These are phyloP conservation scores for Pythium diclinum DNA, from an alignment of 352 stramenopile species.

Conservation along the genomic window DNA sequence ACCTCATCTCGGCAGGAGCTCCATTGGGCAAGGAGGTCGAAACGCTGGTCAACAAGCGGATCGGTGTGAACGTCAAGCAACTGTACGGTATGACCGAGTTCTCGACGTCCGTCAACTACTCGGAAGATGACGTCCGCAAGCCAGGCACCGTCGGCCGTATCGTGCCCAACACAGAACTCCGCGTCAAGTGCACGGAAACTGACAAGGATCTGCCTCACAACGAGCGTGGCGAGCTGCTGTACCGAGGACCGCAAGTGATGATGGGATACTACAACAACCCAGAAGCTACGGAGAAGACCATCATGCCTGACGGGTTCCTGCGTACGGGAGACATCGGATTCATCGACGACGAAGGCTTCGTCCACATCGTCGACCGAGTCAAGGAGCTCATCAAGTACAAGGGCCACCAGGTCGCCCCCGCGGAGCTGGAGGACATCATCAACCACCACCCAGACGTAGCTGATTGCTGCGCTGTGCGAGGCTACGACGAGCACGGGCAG, in stretches of 20 bases:
- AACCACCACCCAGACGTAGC: slow-evolving; percentile 61
- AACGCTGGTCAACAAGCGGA: slow-evolving; percentile 43
- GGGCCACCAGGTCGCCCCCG: slow-evolving; percentile 89
- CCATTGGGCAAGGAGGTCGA: slow-evolving; percentile 71
- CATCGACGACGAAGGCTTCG: slow-evolving; percentile 90
- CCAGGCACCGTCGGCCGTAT: slow-evolving; percentile 30
- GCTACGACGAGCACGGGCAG: slow-evolving; percentile 50
- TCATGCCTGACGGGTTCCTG: slow-evolving; percentile 83
- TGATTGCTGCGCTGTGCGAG: slow-evolving; percentile 47
- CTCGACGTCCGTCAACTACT: slow-evolving; percentile 30
- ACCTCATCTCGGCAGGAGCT: slow-evolving; percentile 68
- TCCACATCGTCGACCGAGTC: slow-evolving; percentile 90
- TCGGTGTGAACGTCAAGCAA: slow-evolving; percentile 48
- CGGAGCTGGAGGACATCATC: slow-evolving; percentile 91
- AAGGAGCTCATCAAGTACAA: slow-evolving; percentile 97
- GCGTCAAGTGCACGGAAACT: slow-evolving; percentile 37
- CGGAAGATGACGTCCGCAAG: slow-evolving; percentile 22
- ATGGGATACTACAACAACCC: slow-evolving; percentile 85
- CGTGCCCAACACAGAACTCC: slow-evolving; percentile 40
- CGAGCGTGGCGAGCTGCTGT: slow-evolving; percentile 61
- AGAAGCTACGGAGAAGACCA: slow-evolving; percentile 77
- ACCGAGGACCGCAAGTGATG: slow-evolving; percentile 42
- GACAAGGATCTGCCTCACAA: slow-evolving; percentile 33
- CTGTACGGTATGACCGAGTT: slow-evolving; percentile 45
- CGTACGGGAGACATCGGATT: slow-evolving; percentile 89